Base-by-base conservation (phyloP, 257 asterid genomes). In the Ocimum tenuiflorum region DNA sequence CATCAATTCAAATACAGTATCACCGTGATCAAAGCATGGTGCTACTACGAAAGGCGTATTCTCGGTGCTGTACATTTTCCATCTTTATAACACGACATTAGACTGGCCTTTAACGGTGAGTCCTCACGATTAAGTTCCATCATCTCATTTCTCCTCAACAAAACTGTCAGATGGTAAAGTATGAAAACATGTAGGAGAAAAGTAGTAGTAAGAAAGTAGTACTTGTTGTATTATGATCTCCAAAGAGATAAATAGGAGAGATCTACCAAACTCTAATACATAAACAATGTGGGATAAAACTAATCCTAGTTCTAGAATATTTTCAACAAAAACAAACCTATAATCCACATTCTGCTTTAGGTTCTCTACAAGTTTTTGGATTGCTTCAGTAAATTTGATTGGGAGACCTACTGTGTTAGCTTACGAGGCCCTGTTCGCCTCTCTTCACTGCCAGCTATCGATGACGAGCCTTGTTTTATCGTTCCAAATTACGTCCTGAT, bases 21-120 rank as follows among this genome's bases (percentile, higher is more conserved):
- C 59, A 84, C 90, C 72, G 77, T 94, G 66, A 82, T 90, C 63
- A 94, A 94, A 70, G 86, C 97, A 2, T 94, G 99, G 99, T 94
- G 99, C 83, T 94, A 86, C 65, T 94, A 94, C 48, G 99, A 94
- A 76, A 90, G 97, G 59, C 97, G 99, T 19, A 79, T 94, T 50
- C 94, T 90, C 38, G 99, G 99, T 94, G 67, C 68, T 94, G 24
- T 88, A 88, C 79, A 90, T 94, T 62, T 90, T 94, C 86, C 91
- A 90, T 73, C 79, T 80, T 8, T 94, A 83, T 77, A 91, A 88
- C 80, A 69, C 95, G 15, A 64, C 75, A 15, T 76, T 94, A 72
- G 80, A 83, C 35, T 97, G 96, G 9, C 97, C 99, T 52, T 77
- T 90, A 68, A 78, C 94, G 8, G 97, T 92, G 82, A 86, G 90